Percentiles rank a stretch among this genome's conserved stretches.
These are phyloP conservation scores for Macrolepiota albuminosa DNA, from an alignment of 768 basidiomycete species.

Conservation along the genomic window DNA sequence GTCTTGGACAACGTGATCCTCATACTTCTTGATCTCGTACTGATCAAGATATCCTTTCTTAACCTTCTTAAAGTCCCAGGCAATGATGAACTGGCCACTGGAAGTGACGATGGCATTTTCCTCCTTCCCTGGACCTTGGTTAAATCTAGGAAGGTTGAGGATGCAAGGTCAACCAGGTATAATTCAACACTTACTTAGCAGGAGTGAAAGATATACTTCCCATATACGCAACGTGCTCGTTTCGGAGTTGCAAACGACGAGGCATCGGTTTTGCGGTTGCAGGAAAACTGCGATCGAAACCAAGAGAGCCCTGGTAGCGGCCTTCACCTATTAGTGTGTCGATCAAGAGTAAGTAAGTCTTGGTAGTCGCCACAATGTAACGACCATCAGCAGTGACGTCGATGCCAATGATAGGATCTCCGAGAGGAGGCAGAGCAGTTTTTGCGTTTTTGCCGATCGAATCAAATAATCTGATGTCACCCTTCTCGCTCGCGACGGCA, in stretches of 20 bases:
- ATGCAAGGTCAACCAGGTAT: not conserved
- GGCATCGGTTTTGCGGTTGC: conserved; percentile 91
- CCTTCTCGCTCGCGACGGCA: conserved; percentile 94
- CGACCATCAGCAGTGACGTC: conserved; percentile 93
- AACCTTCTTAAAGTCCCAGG: conserved; percentile 96
- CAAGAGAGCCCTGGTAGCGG: conserved; percentile 72
- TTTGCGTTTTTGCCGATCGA: conserved; percentile 98
- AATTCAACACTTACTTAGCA: conserved; percentile 59
- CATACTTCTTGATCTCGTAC: conserved; percentile 96
- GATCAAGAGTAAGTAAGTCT: conserved; percentile 89
- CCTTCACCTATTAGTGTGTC: conserved; percentile 94
- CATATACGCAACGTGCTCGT: conserved; percentile 96
- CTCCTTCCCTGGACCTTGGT: conserved; percentile 79
- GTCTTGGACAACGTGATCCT: conserved; percentile 93
- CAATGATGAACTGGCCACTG: conserved; percentile 86
- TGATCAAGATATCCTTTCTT: conserved; percentile 88
- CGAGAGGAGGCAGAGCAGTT: conserved; percentile 92
- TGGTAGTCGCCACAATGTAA: conserved; percentile 94
- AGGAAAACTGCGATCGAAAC: conserved; percentile 95
- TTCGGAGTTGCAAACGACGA: conserved; percentile 77
- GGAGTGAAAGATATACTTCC: conserved; percentile 85
- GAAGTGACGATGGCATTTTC: conserved; percentile 97
- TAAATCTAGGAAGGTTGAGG: conserved; percentile 58
- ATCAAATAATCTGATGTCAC: conserved; percentile 94
- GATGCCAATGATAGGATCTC: conserved; percentile 91